Evolutionary conservation across 1,284 basidiomycete genomes (phyloP).

Genomic region (Rhodotorula sp.): DNA sequence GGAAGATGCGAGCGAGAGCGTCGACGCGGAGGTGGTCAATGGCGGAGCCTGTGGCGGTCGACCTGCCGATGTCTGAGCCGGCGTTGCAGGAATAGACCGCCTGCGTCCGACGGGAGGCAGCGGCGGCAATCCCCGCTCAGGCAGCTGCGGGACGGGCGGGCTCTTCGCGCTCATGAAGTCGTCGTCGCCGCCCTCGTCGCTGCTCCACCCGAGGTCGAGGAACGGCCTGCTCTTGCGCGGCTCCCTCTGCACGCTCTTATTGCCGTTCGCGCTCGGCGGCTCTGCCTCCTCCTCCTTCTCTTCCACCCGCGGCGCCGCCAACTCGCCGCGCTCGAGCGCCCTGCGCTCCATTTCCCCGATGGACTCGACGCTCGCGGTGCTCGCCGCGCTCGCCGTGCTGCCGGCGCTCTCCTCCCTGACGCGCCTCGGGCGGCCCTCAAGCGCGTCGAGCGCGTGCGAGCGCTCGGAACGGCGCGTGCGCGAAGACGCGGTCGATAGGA

Average conservation of each 20-base stretch:
- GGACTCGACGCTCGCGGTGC: not conserved
- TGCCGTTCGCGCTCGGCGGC: not conserved
- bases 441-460: slow-evolving; percentile 22
- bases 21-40: not conserved
- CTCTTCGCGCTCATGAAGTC: not conserved
- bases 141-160: not conserved
- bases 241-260: not conserved
- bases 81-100: not conserved
- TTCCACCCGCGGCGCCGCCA: not conserved
- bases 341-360: not conserved
- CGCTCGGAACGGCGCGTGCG: slow-evolving; percentile 4
- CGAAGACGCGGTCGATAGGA: slow-evolving; percentile 3
- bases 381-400: not conserved
- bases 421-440: slow-evolving; percentile 13
- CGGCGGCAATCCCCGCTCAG: not conserved
- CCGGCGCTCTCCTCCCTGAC: not conserved
- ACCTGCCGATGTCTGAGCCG: accelerated
- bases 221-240: slow-evolving; percentile 3
- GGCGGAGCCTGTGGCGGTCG: not conserved
- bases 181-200: slow-evolving; percentile 1
- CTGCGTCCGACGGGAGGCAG: not conserved
- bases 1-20: not conserved
- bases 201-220: slow-evolving; percentile 13
- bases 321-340: not conserved
- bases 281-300: not conserved